These are phyloP conservation scores for Aquanectria penicillioides DNA, from an alignment of 2,329 filamentous ascomycete species.

Conservation along the genomic window DNA sequence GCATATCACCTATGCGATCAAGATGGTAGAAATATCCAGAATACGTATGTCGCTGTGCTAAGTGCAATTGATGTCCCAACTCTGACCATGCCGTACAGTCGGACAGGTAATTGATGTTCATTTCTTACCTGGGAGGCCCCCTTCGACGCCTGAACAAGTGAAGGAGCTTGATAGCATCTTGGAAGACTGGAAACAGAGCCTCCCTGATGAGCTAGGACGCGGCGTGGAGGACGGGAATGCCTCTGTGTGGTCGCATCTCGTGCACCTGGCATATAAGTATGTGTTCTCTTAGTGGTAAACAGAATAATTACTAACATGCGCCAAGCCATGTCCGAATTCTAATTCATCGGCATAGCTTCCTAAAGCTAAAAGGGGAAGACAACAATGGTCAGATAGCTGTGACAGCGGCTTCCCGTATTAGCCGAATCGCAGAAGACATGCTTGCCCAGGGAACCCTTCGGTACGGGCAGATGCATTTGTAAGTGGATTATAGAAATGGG, in stretches of 20 bases:
- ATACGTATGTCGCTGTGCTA: conserved; percentile 40
- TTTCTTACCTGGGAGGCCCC: conserved; percentile 47
- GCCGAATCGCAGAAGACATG: conserved; percentile 52
- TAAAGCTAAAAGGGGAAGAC: conserved; percentile 39
- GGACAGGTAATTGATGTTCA: conserved; percentile 49
- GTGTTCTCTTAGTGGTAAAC: too few species aligned
- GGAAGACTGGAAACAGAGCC: conserved; percentile 47
- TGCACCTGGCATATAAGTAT: conserved; percentile 52
- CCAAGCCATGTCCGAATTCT: conserved; percentile 48
- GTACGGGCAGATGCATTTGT: conserved; percentile 53
- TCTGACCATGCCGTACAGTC: conserved; percentile 34
- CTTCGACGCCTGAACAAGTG: conserved; percentile 42
- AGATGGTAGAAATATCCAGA: conserved; percentile 51
- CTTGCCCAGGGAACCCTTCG: conserved; percentile 45
- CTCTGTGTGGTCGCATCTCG: conserved; percentile 48
- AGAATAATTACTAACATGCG: conserved; percentile 3
- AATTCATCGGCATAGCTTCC: conserved; percentile 48
- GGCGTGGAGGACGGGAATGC: conserved; percentile 45
- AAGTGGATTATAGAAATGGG: conserved; percentile 17
- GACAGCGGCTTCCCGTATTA: conserved; percentile 48
- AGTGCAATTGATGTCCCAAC: not conserved
- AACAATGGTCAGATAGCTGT: conserved; percentile 44
- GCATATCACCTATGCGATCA: conserved; percentile 48
- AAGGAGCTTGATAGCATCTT: conserved; percentile 42
- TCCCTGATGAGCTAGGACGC: conserved; percentile 45